These are phyloP conservation scores for Candida taoyuanica DNA, from an alignment of 805 yeast species.

Conservation along the genomic window DNA sequence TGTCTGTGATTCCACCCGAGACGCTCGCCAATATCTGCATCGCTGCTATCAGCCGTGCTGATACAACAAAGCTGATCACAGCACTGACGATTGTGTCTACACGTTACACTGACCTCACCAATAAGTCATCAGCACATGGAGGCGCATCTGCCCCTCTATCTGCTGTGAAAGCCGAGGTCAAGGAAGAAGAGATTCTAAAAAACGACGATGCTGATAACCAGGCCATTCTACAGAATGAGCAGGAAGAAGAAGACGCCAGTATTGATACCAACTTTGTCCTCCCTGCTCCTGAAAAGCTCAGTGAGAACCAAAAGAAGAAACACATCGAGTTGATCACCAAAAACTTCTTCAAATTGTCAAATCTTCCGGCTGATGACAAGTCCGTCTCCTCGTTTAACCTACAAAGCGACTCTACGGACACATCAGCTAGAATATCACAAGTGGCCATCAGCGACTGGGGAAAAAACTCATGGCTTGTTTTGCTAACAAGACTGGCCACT, in stretches of 20 bases:
- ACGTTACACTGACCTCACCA: conserved; percentile 49
- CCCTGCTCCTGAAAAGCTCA: conserved; percentile 54
- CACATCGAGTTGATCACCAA: conserved; percentile 55
- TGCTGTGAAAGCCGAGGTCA: conserved; percentile 28
- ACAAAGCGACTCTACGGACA: conserved; percentile 19
- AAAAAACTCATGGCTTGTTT: conserved; percentile 68
- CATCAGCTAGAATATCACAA: conserved; percentile 25
- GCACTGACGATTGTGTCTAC: conserved; percentile 68
- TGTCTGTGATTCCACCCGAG: conserved; percentile 60
- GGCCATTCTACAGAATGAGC: conserved; percentile 17
- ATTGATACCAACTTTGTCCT: conserved; percentile 44
- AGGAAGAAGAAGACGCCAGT: conserved; percentile 30
- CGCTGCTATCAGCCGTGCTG: conserved; percentile 56
- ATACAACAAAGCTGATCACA: conserved; percentile 47
- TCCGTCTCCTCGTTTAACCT: conserved; percentile 17
- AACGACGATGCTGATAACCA: conserved; percentile 26
- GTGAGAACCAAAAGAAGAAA: conserved; percentile 49
- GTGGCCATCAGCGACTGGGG: conserved; percentile 48
- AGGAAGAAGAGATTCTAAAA: conserved; percentile 21
- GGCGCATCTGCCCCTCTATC: conserved; percentile 4
- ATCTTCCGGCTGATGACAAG: conserved; percentile 23
- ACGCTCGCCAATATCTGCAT: conserved; percentile 61
- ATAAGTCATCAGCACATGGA: conserved; percentile 15
- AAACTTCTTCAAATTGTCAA: conserved; percentile 50
- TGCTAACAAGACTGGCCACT: conserved; percentile 74